These are phyloP conservation scores for Chaetomium cochliodes DNA, from an alignment of 495 filamentous ascomycete genomes.

Conservation along the genomic window DNA sequence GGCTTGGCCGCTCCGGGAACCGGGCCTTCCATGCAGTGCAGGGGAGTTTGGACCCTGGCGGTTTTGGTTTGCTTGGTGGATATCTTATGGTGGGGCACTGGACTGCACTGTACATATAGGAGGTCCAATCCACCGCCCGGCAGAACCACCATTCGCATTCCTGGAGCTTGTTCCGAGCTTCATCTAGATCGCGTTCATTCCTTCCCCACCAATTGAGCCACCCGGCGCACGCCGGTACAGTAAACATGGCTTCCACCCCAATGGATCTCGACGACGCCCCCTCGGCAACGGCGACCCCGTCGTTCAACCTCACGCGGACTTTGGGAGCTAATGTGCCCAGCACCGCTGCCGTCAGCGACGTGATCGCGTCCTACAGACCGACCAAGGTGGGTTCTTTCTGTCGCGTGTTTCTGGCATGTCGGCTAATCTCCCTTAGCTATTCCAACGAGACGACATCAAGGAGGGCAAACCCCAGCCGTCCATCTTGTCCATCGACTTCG, in stretches of 20 bases:
- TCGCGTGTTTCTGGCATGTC: slow-evolving; percentile 12
- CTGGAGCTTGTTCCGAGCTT: background rate
- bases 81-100: background rate
- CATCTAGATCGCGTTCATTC: background rate
- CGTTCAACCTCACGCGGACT: slow-evolving; percentile 43
- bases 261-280: slow-evolving; percentile 54
- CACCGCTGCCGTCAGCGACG: slow-evolving; percentile 47
- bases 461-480: slow-evolving; percentile 42
- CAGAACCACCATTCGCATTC: slow-evolving; percentile 10
- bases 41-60: background rate
- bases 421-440: slow-evolving; percentile 37
- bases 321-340: slow-evolving; percentile 33
- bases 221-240: background rate
- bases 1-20: slow-evolving; percentile 3
- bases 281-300: slow-evolving; percentile 37
- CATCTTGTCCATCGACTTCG: slow-evolving; percentile 81
- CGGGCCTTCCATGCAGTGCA: background rate
- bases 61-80: background rate
- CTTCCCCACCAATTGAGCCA: slow-evolving; percentile 6
- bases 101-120: too few species aligned
- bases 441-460: slow-evolving; percentile 46
- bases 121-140: slow-evolving; percentile 19
- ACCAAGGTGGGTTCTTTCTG: slow-evolving; percentile 46
- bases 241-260: slow-evolving; percentile 50
- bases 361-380: slow-evolving; percentile 49